Conservation (phyloP, 352 stramenopile genomes). For the Phytopythium helicoides region DNA sequence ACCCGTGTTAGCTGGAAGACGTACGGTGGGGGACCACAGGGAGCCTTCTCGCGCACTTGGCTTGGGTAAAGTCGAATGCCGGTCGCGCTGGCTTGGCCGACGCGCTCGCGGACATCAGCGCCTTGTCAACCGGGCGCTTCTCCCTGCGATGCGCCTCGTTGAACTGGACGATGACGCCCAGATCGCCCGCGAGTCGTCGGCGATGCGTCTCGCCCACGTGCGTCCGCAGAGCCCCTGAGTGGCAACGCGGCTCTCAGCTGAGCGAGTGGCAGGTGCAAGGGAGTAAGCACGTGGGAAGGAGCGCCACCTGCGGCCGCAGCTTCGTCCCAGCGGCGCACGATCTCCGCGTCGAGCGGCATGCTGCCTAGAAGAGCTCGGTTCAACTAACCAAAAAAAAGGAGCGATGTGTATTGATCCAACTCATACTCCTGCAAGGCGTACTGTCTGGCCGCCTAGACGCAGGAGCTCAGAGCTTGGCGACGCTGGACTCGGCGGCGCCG, state of each 20-base stretch:
- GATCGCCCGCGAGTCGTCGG: constrained; percentile 27
- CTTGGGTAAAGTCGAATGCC: constrained; percentile 65
- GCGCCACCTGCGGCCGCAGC: constrained; percentile 16
- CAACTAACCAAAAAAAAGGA: too few species aligned
- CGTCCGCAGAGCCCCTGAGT: constrained; percentile 38
- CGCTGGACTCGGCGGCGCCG: constrained; percentile 33
- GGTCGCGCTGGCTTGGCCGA: constrained; percentile 1
- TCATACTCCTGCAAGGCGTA: too few species aligned
- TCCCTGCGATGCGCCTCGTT: constrained; percentile 40
- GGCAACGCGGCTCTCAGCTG: neutral
- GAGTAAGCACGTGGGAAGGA: neutral
- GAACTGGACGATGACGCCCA: constrained; percentile 39
- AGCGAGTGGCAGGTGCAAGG: neutral
- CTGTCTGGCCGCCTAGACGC: too few species aligned
- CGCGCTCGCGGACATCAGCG: constrained; percentile 14
- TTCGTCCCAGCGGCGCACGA: constrained; percentile 21
- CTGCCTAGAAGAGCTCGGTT: neutral
- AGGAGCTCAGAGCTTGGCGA: constrained; percentile 15
- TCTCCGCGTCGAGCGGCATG: constrained; percentile 5
- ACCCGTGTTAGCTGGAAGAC: neutral
- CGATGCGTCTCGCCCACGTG: constrained; percentile 28
- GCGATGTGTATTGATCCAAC: neutral
- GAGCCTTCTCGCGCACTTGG: constrained; percentile 26
- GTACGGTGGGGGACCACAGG: neutral
- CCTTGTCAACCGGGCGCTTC: constrained; percentile 40